phyloP scores from a whole-genome alignment of 352 stramenopile genomes.

The Phytophthora parvispora region DNA sequence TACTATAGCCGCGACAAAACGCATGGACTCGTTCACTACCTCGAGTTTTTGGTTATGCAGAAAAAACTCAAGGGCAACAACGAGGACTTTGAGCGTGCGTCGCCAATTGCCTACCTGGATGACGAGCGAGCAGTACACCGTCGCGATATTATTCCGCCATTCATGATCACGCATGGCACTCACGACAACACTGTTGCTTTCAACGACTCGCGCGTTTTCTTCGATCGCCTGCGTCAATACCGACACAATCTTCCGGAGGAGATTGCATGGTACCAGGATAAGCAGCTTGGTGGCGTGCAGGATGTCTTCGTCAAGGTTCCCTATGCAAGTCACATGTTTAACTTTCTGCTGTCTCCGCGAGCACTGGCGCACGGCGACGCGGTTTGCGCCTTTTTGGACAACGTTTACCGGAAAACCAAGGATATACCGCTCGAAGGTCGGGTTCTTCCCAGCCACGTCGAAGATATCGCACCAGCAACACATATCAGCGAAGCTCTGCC shows the following conservation, averaged over 20 bases:
- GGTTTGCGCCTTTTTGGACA: slow-evolving; percentile 65
- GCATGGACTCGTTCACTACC: slow-evolving; percentile 50
- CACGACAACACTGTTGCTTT: slow-evolving; percentile 71
- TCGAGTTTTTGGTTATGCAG: slow-evolving; percentile 73
- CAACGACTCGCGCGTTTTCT: slow-evolving; percentile 68
- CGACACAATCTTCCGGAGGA: slow-evolving; percentile 36
- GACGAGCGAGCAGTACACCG: slow-evolving; percentile 27
- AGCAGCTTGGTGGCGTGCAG: slow-evolving; percentile 41
- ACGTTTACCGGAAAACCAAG: slow-evolving; percentile 59
- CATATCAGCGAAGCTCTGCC: background rate
- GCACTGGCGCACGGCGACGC: slow-evolving; percentile 63
- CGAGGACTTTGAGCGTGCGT: slow-evolving; percentile 63
- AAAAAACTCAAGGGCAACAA: slow-evolving; percentile 56
- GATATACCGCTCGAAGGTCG: slow-evolving; percentile 34
- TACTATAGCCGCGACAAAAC: slow-evolving; percentile 60
- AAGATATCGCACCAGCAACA: slow-evolving; percentile 3
- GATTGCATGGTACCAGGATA: slow-evolving; percentile 26
- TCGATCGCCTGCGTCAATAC: slow-evolving; percentile 55
- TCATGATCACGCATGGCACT: slow-evolving; percentile 66
- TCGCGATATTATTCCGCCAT: slow-evolving; percentile 51
- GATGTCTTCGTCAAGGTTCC: slow-evolving; percentile 72
- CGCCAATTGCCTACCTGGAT: slow-evolving; percentile 58
- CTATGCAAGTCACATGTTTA: slow-evolving; percentile 70
- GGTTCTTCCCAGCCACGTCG: slow-evolving; percentile 18
- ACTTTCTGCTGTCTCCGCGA: slow-evolving; percentile 65